Base-by-base conservation (phyloP, 768 basidiomycete genomes). In the Pluteus cervinus region DNA sequence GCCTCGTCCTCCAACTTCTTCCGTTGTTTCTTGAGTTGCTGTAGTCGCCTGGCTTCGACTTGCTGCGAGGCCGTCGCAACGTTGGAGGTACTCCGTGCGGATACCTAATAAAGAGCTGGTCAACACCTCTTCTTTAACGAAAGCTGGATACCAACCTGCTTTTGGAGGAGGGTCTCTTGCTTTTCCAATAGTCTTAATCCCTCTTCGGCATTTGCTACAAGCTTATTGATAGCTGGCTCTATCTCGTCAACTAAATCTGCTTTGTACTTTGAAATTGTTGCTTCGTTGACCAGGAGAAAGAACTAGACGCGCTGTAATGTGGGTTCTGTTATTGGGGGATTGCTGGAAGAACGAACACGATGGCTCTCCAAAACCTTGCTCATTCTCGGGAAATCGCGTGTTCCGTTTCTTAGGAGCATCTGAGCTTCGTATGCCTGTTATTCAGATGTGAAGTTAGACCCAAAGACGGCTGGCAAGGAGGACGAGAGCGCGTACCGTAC, bases 151-250 rank as follows among this genome's bases (percentile, higher is more conserved):
- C 56, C 6, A 24, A 85, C 86, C 68, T 86, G 86, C 15, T 71
- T 66, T 51, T 80, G 73, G 28, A 86, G 58, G 32, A 68, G 51
- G 32, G 60, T 67, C 45, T 83, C 80, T 51, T 75, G 76, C 63
- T 81, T 82, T 45, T 69, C 61, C 37, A 89, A 56, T 7, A 63
- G 52, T 20, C 71, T 68, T 23, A 88, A 56, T 2, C 84, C 85
- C 48, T 75, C 76, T 49, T 86, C 80, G 1, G 85, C 79, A 16
- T 75, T 72, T 39, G 76, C 69, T 14, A 87, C 71, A 11, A 90
- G 74, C 45, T 89, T 85, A 31, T 68, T 75, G 14, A 90, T 81
- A 21, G 82, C 76, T 12, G 87, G 87, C 42, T 89, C 86, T 7
- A 90, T 76, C 53, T 88, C 86, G 36, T 86, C 82, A 1, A 75